Evolutionary conservation across 768 basidiomycete species (phyloP), one percentile per base, ranked within the genome.

Genomic region (Butyriboletus loyo): DNA sequence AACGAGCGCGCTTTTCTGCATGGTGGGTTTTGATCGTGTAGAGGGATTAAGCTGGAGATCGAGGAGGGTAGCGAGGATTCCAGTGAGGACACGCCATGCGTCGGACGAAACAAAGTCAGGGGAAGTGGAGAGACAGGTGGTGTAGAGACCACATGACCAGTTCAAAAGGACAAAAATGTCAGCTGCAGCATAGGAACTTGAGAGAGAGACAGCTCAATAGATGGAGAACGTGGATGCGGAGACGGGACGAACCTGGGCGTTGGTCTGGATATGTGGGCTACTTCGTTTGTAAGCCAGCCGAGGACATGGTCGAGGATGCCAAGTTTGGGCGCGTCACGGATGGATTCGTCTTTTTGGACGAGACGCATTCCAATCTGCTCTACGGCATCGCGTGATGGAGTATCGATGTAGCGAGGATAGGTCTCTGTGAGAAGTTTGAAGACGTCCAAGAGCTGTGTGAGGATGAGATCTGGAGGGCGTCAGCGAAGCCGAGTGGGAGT

Each of bases 361-460:
- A 93, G 61, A 42, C 82, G 80, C 65, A 82, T 77, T 0, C 81
- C 83, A 28, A 92, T 77, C 2, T 72, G 71, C 60, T 91, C 84
- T 1, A 89, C 87, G 3, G 87, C 88, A 50, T 82, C 77, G 54
- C 85, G 76, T 1, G 92, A 94, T 43, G 75, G 63, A 3, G 77
- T 67, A 66, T 95, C 92, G 39, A 82, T 73, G 74, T 93, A 93
- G 60, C 86, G 82, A 15, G 88, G 83, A 67, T 91, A 88, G 0
- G 89, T 92, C 46, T 82, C 71, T 2, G 85, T 87, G 44, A 94
- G 70, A 5, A 93, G 73, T 52, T 77, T 76, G 68, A 94, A 86
- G 24, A 93, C 61, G 63, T 91, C 90, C 69, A 85, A 59, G 19
- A 73, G 75, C 63, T 88, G 86, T 0, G 80, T 73, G 46, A 85